Conservation (phyloP, 305 asterid species). For the Solanum hybrid region DNA sequence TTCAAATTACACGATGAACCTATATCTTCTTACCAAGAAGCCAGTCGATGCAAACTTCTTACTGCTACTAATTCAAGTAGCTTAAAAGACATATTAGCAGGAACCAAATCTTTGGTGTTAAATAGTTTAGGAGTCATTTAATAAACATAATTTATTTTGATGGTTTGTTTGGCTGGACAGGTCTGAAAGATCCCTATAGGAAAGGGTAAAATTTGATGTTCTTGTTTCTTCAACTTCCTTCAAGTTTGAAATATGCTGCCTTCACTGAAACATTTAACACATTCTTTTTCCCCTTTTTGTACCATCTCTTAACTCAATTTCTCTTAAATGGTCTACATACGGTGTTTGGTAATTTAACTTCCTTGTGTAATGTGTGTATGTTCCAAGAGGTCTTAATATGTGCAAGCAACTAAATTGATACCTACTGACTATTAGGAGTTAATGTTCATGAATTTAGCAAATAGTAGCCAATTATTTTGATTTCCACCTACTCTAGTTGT, state of each 20-base stretch:
- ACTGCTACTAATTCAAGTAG: neutral
- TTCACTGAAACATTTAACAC: neutral
- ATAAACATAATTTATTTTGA: neutral
- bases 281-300: neutral
- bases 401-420: neutral
- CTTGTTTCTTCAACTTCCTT: neutral
- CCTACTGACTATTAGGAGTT: neutral
- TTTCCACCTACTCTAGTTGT: neutral
- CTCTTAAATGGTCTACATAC: neutral
- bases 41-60: neutral
- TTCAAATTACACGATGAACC: neutral
- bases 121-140: neutral
- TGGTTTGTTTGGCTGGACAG: neutral
- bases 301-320: neutral
- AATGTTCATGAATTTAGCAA: neutral
- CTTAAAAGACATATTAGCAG: neutral
- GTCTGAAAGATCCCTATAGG: neutral
- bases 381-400: neutral
- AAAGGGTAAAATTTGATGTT: neutral
- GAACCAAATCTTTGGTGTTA: neutral
- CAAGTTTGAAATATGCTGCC: neutral
- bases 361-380: neutral
- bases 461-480: neutral
- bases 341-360: neutral
- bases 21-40: neutral